Base-by-base conservation (phyloP, 495 filamentous ascomycete species). In the Hypoxylon intermedium region DNA sequence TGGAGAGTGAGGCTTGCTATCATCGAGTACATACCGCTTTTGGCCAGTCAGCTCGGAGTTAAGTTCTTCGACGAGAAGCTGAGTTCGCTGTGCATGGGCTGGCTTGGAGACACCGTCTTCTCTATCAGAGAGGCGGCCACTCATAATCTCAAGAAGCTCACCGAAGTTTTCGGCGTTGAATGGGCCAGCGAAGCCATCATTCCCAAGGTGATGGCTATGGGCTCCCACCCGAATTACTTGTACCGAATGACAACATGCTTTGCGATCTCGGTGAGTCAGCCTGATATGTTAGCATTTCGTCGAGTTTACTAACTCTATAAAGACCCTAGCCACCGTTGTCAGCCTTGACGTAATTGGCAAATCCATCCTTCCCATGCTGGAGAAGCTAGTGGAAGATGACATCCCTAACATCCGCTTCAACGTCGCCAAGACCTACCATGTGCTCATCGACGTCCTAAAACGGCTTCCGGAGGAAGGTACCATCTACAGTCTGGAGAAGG, bases 361-460 rank as follows among this genome's bases (percentile, higher is more conserved):
- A 71, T 93, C 89, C 15, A 94, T 98, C 66, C 85, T 98, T 7
- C 93, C 95, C 30, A 98, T 98, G 83, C 82, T 98, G 74, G 91
- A 97, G 68, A 88, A 92, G 75, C 87, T 98, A 23, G 89, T 96
- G 21, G 81, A 82, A 12, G 94, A 98, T 70, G 91, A 93, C 21
- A 98, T 98, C 69, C 94, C 94, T 48, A 98, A 98, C 74, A 98
- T 98, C 72, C 91, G 94, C 48, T 98, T 98, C 83, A 98, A 98
- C 70, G 93, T 98, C 46, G 95, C 94, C 51, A 98, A 98, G 77
- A 97, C 95, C 21, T 98, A 97, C 70, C 83, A 85, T 13, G 86
- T 93, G 36, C 78, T 98, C 36, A 93, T 98, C 65, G 85, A 89
- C 56, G 92, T 93, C 20, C 80, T 98, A 69, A 89, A 91, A 74